Evolutionary conservation across 495 filamentous ascomycete species (phyloP), one percentile per base, ranked within the genome.

Genomic region (Hyaloscypha variabilis): DNA sequence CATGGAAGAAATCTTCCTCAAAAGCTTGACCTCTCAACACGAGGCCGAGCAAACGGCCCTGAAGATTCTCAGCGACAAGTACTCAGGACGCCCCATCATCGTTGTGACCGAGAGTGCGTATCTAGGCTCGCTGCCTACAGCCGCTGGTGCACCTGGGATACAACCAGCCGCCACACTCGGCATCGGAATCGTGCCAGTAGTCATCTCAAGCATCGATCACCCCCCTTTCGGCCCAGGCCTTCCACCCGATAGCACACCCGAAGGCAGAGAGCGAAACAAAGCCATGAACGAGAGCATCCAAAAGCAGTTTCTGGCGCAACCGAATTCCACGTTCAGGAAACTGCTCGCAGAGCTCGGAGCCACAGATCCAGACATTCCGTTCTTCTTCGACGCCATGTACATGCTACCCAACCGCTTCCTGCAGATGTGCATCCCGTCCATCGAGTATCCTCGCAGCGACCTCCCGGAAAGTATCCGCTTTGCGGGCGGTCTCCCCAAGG

Each of bases 401-500:
- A 55, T 64, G 26, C 57, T 67, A 53, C 65, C 67, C 31, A 46
- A 65, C 34, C 61, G 69, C 24, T 72, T 72, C 34, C 53, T 78
- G 39, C 78, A 79, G 59, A 61, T 76, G 30, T 77, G 76, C 53
- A 72, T 76, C n/a, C 73, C 75, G 2, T 74, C 72, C 2, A 64
- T 77, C 28, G 69, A 78, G 51, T 76, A 78, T 26, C 77, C 73
- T 13, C 67, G 74, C 8, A 65, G 67, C 31, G 78, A 80, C 67
- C 77, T 73, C 66, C 73, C 74, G 2, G 8, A 36, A 0, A 68
- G 60, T 3, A 75, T 79, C 63, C 60, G 46, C 46, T 77, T 79
- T 63, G 65, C 75, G 1, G 78, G 78, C 25, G 67, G 71, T 30
- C 56, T 75, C 60, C 75, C 77, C 21, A 67, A 58, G 23, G 68